A percentile compares a stretch with the other conserved stretches of the same genome.
phyloP scores from a whole-genome alignment of 371 early-diverging fungal species.

The Sanchytrium tribonematis region DNA sequence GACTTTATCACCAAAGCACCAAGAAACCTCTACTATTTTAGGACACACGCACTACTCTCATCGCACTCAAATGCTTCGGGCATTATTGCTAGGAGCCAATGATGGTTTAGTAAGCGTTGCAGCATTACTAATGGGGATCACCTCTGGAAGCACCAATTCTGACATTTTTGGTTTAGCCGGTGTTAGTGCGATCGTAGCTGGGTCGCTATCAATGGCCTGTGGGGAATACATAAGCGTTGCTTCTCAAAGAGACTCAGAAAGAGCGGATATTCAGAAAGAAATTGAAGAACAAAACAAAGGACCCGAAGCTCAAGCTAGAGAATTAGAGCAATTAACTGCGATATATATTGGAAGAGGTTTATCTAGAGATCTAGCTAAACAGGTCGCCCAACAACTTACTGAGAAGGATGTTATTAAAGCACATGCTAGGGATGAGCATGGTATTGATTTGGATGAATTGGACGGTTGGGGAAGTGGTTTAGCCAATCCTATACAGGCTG shows the following conservation, averaged over 20 bases:
- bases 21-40: too few relatives aligned
- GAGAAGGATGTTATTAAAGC: constrained; percentile 8
- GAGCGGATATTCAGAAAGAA: constrained; percentile 12
- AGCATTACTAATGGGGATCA: constrained; percentile 10
- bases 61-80: constrained; percentile 8
- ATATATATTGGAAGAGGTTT: constrained; percentile 11
- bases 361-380: constrained; percentile 7
- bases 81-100: constrained; percentile 14
- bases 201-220: constrained; percentile 14
- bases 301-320: constrained; percentile 6
- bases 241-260: constrained; percentile 14
- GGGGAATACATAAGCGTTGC: constrained; percentile 15
- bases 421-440: constrained; percentile 15
- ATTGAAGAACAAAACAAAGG: constrained; percentile 10
- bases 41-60: neutral
- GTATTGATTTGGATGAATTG: constrained; percentile 13
- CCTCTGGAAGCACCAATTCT: neutral
- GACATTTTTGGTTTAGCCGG: constrained; percentile 10
- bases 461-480: too few relatives aligned
- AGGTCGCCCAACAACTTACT: constrained; percentile 10
- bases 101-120: constrained; percentile 13
- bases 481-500: constrained; percentile 13
- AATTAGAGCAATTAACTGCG: constrained; percentile 10
- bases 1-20: too few relatives aligned
- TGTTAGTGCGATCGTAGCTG: constrained; percentile 12